These are phyloP conservation scores for Zanthoxylum bungeanum DNA, from an alignment of 345 rosid genomes.

Conservation along the genomic window DNA sequence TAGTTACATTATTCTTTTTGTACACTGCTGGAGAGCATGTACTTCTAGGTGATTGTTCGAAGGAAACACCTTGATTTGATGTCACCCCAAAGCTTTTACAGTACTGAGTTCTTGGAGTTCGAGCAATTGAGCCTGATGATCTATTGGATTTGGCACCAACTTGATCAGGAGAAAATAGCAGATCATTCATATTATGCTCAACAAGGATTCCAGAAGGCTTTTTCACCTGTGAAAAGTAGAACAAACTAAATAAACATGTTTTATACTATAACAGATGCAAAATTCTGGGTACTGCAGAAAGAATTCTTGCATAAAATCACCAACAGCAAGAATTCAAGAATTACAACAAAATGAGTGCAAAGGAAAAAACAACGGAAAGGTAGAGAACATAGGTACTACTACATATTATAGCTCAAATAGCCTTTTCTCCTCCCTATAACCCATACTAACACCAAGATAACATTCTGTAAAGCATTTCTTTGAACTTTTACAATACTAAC, in stretches of 20 bases:
- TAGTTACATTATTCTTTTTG: constrained; percentile 44
- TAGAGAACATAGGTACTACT: background rate
- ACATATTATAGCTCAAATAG: background rate
- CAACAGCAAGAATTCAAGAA: background rate
- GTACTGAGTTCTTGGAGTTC: constrained; percentile 51
- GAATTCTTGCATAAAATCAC: constrained; percentile 4
- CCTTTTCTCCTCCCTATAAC: background rate
- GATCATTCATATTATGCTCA: constrained; percentile 53
- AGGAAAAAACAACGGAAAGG: background rate
- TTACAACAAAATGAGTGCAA: background rate
- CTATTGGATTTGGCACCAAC: constrained; percentile 37
- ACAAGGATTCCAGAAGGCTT: constrained; percentile 49
- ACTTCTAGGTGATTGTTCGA: constrained; percentile 47
- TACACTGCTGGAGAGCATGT: constrained; percentile 53
- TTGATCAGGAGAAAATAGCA: constrained; percentile 59
- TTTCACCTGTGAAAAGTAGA: constrained; percentile 36
- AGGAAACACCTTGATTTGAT: constrained; percentile 33
- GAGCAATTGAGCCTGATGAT: constrained; percentile 30
- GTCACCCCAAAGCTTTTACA: constrained; percentile 36
- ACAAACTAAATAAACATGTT: background rate
- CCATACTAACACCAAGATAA: background rate
- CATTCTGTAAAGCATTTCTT: background rate
- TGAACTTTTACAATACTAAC: background rate
- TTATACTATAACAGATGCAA: background rate
- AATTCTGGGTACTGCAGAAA: background rate